Percentiles rank a stretch among this genome's conserved stretches.
These are phyloP conservation scores for Abrus precatorius DNA, from an alignment of 306 rosid genomes.

Conservation along the genomic window DNA sequence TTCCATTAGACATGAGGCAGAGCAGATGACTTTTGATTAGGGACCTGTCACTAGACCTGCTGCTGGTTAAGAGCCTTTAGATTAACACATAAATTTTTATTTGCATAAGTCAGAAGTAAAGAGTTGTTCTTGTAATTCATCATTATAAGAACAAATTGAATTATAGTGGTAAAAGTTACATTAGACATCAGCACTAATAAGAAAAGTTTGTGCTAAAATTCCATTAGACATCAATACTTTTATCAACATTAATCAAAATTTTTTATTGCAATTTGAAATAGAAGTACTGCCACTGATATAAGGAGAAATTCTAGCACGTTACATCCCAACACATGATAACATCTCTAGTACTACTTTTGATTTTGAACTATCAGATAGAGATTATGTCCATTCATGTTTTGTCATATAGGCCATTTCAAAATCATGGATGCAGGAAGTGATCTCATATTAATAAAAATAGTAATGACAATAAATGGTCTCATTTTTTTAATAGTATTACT, in stretches of 20 bases:
- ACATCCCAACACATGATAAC: conserved; percentile 1
- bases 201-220: too few relatives aligned
- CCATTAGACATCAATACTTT: too few relatives aligned
- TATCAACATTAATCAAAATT: too few relatives aligned
- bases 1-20: conserved; percentile 58
- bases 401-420: neutral
- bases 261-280: too few relatives aligned
- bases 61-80: conserved; percentile 7
- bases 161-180: too few relatives aligned
- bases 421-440: too few relatives aligned
- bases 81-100: neutral
- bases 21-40: conserved; percentile 55
- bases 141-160: neutral
- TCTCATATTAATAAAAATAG: too few relatives aligned
- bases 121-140: neutral
- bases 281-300: too few relatives aligned
- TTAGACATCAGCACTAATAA: too few relatives aligned
- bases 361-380: too few relatives aligned
- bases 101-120: neutral
- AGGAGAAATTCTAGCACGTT: conserved; percentile 8
- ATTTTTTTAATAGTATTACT: too few relatives aligned
- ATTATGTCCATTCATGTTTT: neutral
- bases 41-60: neutral
- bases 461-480: too few relatives aligned
- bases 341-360: neutral